These are phyloP conservation scores for Jimgerdemannia flammicorona DNA, from an alignment of 192 early-diverging fungal species.

Conservation along the genomic window DNA sequence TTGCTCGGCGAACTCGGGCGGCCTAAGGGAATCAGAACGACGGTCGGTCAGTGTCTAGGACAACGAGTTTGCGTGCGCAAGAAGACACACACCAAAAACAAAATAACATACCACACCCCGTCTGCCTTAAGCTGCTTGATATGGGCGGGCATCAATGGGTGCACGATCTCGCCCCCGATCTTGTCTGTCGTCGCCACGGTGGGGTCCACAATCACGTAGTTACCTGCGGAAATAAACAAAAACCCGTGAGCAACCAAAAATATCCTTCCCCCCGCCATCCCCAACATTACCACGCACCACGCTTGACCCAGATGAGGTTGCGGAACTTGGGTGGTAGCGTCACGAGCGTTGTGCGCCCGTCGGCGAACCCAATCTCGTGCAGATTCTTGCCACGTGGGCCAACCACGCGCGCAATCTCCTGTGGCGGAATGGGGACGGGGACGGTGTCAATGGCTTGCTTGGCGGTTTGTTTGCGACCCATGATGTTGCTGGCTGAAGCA, in stretches of 20 bases:
- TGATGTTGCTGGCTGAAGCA: not conserved
- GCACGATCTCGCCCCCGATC: constrained; percentile 71
- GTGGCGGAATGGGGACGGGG: constrained; percentile 1
- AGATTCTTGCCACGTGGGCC: constrained; percentile 70
- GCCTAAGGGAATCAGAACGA: not conserved
- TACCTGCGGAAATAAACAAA: constrained; percentile 33
- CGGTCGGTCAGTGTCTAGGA: not conserved
- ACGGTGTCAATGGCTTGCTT: not conserved
- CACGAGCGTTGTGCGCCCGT: constrained; percentile 54
- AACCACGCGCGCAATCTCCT: constrained; percentile 56
- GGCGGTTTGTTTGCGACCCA: not conserved
- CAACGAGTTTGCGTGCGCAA: not conserved
- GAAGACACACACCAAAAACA: not conserved
- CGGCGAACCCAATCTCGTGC: constrained; percentile 59
- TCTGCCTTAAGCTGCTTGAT: constrained; percentile 63
- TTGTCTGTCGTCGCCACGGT: constrained; percentile 58
- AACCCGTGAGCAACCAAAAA: not conserved
- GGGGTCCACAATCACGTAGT: constrained; percentile 64
- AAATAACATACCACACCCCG: constrained; percentile 49
- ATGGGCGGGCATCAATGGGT: constrained; percentile 70
- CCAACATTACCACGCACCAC: constrained; percentile 42
- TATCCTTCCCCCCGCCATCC: not conserved
- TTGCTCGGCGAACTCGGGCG: too few species aligned
- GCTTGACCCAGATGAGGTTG: constrained; percentile 80
- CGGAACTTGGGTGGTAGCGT: constrained; percentile 75